phyloP scores from a whole-genome alignment of 495 filamentous ascomycete species.

The Evansstolkia leycettana region DNA sequence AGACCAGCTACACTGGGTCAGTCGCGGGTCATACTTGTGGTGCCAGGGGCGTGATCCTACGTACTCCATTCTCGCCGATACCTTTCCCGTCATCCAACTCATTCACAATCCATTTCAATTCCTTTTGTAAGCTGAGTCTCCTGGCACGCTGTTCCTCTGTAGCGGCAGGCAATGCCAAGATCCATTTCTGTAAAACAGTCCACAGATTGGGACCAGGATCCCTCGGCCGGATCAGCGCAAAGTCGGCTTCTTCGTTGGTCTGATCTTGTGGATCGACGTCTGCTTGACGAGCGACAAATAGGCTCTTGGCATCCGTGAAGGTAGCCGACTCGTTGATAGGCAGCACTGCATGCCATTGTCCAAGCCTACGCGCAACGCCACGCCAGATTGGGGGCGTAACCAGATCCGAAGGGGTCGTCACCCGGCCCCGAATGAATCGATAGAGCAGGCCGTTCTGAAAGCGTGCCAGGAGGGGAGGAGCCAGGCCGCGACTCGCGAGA shows the following conservation, averaged over 20 bases:
- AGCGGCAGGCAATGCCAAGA: constrained; percentile 63
- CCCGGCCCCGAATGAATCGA: constrained; percentile 69
- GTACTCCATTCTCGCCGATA: constrained; percentile 58
- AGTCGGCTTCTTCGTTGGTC: constrained; percentile 15
- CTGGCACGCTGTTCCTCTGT: constrained; percentile 54
- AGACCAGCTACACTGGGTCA: constrained; percentile 52
- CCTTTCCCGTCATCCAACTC: constrained; percentile 64
- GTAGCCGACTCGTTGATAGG: constrained; percentile 12
- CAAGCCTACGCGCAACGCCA: constrained; percentile 70
- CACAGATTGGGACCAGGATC: constrained; percentile 71
- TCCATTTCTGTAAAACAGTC: constrained; percentile 94
- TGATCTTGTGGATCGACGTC: constrained; percentile 17
- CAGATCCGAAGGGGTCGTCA: constrained; percentile 70
- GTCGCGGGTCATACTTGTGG: not conserved
- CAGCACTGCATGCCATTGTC: constrained; percentile 85
- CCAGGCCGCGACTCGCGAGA: constrained; percentile 66
- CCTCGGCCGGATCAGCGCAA: constrained; percentile 45
- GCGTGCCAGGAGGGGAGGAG: constrained; percentile 76
- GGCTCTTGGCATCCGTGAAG: constrained; percentile 5
- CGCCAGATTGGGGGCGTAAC: constrained; percentile 58
- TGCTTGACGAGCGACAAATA: constrained; percentile 11
- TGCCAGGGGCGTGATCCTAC: too few relatives aligned
- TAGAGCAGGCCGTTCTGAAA: constrained; percentile 97
- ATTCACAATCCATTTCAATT: constrained; percentile 55
- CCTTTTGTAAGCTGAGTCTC: constrained; percentile 55